Percentiles rank a stretch among this genome's conserved stretches.
These are phyloP conservation scores for Circinella umbellata DNA, from an alignment of 371 early-diverging fungal species.

Conservation along the genomic window DNA sequence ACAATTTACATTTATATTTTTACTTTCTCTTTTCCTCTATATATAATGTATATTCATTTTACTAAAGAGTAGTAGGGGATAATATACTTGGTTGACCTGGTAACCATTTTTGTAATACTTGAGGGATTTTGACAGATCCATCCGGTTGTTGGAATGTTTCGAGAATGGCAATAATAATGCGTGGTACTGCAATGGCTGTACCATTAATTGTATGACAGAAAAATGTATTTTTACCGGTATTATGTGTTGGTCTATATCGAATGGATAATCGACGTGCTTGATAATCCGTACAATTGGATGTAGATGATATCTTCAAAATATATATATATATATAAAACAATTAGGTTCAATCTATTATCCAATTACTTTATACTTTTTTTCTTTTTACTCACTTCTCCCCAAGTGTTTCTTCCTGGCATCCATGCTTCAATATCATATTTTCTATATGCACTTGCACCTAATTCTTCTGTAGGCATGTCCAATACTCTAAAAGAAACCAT, in stretches of 20 bases:
- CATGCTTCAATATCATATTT: constrained; percentile 96
- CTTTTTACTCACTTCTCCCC: constrained; percentile 82
- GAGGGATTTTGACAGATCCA: constrained; percentile 78
- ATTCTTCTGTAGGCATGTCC: constrained; percentile 93
- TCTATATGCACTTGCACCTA: constrained; percentile 91
- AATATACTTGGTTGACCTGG: constrained; percentile 34
- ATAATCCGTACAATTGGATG: constrained; percentile 90
- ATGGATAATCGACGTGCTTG: constrained; percentile 80
- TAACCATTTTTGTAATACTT: constrained; percentile 76
- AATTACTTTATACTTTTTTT: not conserved
- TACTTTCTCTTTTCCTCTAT: too few species aligned
- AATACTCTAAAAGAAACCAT: constrained; percentile 57
- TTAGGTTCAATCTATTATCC: too few species aligned
- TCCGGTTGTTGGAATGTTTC: constrained; percentile 81
- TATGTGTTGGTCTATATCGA: constrained; percentile 50
- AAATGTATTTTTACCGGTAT: constrained; percentile 43
- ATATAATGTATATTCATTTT: too few species aligned
- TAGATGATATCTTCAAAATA: constrained; percentile 66
- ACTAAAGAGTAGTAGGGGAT: not conserved
- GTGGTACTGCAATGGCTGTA: constrained; percentile 92
- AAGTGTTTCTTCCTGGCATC: constrained; percentile 88
- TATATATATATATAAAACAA: not conserved
- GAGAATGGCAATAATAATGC: constrained; percentile 84
- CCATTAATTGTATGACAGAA: constrained; percentile 95
- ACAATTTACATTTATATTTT: not conserved